Conservation (phyloP, 495 filamentous ascomycete species). For the Aspergillus wentii region DNA sequence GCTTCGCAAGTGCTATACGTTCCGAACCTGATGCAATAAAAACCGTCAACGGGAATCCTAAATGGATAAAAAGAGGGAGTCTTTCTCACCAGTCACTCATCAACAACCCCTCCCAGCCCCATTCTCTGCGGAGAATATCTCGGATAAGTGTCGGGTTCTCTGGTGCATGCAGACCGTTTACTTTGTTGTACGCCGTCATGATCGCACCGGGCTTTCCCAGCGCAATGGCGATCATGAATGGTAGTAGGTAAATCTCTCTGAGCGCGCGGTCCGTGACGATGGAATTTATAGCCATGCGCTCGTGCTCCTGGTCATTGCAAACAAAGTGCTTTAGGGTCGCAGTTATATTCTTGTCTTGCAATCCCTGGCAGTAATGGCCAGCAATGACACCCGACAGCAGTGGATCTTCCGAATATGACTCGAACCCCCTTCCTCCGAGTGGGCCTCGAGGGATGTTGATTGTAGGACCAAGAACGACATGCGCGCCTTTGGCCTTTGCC, state of each 20-base stretch:
- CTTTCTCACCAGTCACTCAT: conserved; percentile 66
- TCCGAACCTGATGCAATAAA: conserved; percentile 37
- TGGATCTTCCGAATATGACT: conserved; percentile 70
- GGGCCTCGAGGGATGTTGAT: conserved; percentile 68
- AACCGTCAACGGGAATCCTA: neutral
- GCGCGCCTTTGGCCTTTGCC: conserved; percentile 55
- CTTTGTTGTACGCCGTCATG: conserved; percentile 73
- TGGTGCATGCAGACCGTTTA: conserved; percentile 66
- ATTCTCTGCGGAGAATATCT: conserved; percentile 62
- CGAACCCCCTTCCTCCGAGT: conserved; percentile 67
- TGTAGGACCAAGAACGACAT: conserved; percentile 66
- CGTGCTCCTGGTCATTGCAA: conserved; percentile 65
- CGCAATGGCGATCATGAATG: conserved; percentile 64
- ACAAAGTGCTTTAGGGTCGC: conserved; percentile 71
- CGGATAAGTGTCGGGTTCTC: conserved; percentile 55
- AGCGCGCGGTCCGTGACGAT: conserved; percentile 60
- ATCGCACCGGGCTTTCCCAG: conserved; percentile 53
- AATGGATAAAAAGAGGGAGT: conserved; percentile 7
- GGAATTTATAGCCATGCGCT: conserved; percentile 53
- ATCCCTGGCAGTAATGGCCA: conserved; percentile 55
- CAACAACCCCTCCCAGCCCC: conserved; percentile 62
- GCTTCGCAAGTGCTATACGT: conserved; percentile 59
- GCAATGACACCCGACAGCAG: conserved; percentile 60
- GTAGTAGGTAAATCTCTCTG: conserved; percentile 66
- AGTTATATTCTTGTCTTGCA: conserved; percentile 57